Base-by-base conservation (phyloP, 768 basidiomycete genomes). In the Boletus rubroflammeus region DNA sequence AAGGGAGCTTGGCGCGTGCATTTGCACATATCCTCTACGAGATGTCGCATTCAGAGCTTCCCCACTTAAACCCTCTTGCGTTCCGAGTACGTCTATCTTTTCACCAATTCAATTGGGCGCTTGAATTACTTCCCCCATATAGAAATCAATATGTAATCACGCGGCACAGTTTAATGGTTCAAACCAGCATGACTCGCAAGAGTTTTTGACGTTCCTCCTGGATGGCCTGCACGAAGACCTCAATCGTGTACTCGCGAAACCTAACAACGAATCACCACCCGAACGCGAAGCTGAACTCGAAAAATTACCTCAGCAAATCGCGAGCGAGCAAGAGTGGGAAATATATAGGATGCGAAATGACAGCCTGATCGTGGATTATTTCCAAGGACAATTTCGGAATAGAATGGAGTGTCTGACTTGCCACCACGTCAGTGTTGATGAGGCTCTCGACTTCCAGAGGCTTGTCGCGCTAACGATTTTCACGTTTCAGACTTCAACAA, bases 161-260 rank as follows among this genome's bases (percentile, higher is more conserved):
- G 83, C 82, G 1, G 71, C 78, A 8, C 88, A 91, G 67, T 97
- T 96, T 69, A 81, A 82, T 32, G 92, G 91, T 2, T 80, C 84
- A 15, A 87, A 94, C 61, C 96, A 99, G 68, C 96, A 99, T 63
- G 96, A 99, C 71, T 94, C 94, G 21, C 97, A 98, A 70, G 96
- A 99, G 72, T 97, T 98, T 71, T 77, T 99, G 38, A 90, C 85
- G 23, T 95, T 96, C 76, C 78, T 99, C 26, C 78, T 99, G 51
- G 97, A 98, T 65, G 91, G 90, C 15, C 82, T 93, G 26, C 90
- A 94, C 64, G 93, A 95, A 64, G 90, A 93, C 67, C 77, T 94
- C 47, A 93, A 93, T 65, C 81, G 90, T 15, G 76, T 98, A 21
- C 76, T 94, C 50, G 71, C 80, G n/a, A 90, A 87, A 61, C 87